phyloP scores from a whole-genome alignment of 768 basidiomycete genomes.

The Omphalotus guepiniiformis region DNA sequence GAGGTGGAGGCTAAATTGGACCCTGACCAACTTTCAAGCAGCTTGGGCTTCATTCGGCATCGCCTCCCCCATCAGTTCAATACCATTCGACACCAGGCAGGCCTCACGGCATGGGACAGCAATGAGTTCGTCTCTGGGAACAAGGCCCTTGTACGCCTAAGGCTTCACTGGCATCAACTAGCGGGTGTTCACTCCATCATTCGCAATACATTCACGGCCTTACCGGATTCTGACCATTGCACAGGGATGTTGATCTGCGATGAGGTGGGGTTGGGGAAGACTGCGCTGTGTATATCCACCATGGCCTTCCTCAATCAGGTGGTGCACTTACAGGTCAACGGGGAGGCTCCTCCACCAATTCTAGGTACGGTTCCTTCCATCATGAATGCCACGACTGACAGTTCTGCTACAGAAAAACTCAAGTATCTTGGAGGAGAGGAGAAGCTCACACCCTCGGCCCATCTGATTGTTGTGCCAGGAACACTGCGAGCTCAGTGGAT shows the following conservation, averaged over 20 bases:
- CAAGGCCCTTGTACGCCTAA: not conserved
- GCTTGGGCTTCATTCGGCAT: slow-evolving; percentile 16
- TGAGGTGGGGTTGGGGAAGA: slow-evolving; percentile 31
- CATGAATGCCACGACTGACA: too few species aligned
- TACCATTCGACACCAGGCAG: slow-evolving; percentile 11
- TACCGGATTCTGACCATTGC: not conserved
- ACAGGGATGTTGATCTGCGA: slow-evolving; percentile 21
- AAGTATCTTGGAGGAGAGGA: too few species aligned
- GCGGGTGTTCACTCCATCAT: slow-evolving; percentile 20
- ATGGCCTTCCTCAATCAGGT: slow-evolving; percentile 18
- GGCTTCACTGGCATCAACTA: slow-evolving; percentile 24
- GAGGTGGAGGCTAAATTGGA: slow-evolving; percentile 9
- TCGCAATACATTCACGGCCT: slow-evolving; percentile 10
- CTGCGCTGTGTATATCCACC: slow-evolving; percentile 15
- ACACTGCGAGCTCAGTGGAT: slow-evolving; percentile 9
- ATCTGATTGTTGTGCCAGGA: too few species aligned
- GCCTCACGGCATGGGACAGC: slow-evolving; percentile 18
- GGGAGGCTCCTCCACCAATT: not conserved
- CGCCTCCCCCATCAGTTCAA: slow-evolving; percentile 22
- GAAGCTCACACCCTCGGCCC: too few species aligned
- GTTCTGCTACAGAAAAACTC: too few species aligned
- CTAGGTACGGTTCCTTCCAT: not conserved
- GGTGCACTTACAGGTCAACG: slow-evolving; percentile 4
- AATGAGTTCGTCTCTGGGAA: too few species aligned
- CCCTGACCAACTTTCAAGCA: slow-evolving; percentile 8